Percentiles rank a stretch among this genome's conserved stretches.
phyloP scores from a whole-genome alignment of 2,329 filamentous ascomycete species.

The Uncinocarpus reesii region DNA sequence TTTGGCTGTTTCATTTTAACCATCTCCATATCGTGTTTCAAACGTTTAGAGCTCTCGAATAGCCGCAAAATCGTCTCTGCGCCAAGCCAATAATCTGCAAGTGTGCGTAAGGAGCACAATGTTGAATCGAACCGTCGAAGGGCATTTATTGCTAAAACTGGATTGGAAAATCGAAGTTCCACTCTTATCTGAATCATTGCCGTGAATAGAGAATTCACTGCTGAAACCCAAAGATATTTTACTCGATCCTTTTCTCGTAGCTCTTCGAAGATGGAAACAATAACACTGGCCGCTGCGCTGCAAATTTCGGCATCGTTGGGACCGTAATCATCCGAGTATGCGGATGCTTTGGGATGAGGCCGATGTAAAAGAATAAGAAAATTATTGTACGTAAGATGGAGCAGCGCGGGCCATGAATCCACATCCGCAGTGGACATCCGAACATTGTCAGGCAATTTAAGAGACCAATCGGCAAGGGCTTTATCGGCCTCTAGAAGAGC shows the following conservation, averaged over 20 bases:
- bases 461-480: slow-evolving; percentile 35
- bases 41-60: slow-evolving; percentile 36
- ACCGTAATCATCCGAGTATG: slow-evolving; percentile 37
- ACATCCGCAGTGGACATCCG: slow-evolving; percentile 34
- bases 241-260: slow-evolving; percentile 34
- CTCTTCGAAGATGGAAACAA: slow-evolving; percentile 38
- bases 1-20: slow-evolving; percentile 29
- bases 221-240: slow-evolving; percentile 37
- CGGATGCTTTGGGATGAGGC: slow-evolving; percentile 35
- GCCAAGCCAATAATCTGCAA: slow-evolving; percentile 36
- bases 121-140: slow-evolving; percentile 37
- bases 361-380: slow-evolving; percentile 39
- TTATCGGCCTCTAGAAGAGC: slow-evolving; percentile 35
- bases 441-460: slow-evolving; percentile 33
- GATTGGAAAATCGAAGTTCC: slow-evolving; percentile 38
- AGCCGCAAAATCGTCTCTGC: slow-evolving; percentile 36
- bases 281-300: slow-evolving; percentile 37
- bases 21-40: slow-evolving; percentile 33
- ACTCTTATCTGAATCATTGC: slow-evolving; percentile 41
- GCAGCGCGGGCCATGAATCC: slow-evolving; percentile 37
- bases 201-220: slow-evolving; percentile 37
- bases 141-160: slow-evolving; percentile 37
- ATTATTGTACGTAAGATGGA: slow-evolving; percentile 39
- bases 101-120: slow-evolving; percentile 32
- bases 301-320: slow-evolving; percentile 39